Evolutionary conservation across 192 early-diverging fungal species (phyloP).

Genomic region (Umbelopsis ramanniana): DNA sequence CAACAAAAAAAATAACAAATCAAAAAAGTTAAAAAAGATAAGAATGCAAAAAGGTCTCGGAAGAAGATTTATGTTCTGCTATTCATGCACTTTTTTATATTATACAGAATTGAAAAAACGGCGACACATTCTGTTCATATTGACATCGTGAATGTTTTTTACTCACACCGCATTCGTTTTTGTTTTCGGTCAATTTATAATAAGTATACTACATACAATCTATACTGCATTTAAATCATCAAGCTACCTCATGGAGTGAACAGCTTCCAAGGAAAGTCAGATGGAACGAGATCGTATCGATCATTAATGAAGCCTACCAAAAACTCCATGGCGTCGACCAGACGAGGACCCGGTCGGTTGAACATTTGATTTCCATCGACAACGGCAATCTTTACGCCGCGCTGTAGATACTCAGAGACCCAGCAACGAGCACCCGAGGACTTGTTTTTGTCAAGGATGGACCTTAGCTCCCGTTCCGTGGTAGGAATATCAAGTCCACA

Average conservation of each 20-base stretch:
- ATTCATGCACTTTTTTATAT: too few relatives aligned
- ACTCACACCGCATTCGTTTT: too few relatives aligned
- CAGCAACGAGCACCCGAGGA: conserved; percentile 5
- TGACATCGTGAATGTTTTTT: too few relatives aligned
- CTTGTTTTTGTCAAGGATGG: neutral
- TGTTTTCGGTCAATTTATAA: too few relatives aligned
- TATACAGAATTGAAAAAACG: too few relatives aligned
- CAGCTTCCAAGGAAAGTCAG: conserved; percentile 48
- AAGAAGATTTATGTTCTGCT: too few relatives aligned
- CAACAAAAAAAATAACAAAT: too few relatives aligned
- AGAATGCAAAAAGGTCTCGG: too few relatives aligned
- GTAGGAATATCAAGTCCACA: conserved; percentile 53
- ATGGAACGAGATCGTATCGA: conserved; percentile 48
- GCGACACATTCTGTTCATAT: too few relatives aligned
- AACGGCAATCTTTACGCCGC: conserved; percentile 43
- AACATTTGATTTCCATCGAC: conserved; percentile 64
- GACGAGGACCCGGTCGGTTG: conserved; percentile 55
- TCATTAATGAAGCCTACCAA: conserved; percentile 49
- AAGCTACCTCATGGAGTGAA: neutral
- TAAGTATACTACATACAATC: neutral
- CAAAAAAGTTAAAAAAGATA: too few relatives aligned
- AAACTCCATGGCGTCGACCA: conserved; percentile 48
- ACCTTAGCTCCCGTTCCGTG: conserved; percentile 25
- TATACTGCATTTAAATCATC: neutral
- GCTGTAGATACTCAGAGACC: conserved; percentile 35